Base-by-base conservation (phyloP, 202 grass and related monocot species). In the Hordeum pubiflorum region DNA sequence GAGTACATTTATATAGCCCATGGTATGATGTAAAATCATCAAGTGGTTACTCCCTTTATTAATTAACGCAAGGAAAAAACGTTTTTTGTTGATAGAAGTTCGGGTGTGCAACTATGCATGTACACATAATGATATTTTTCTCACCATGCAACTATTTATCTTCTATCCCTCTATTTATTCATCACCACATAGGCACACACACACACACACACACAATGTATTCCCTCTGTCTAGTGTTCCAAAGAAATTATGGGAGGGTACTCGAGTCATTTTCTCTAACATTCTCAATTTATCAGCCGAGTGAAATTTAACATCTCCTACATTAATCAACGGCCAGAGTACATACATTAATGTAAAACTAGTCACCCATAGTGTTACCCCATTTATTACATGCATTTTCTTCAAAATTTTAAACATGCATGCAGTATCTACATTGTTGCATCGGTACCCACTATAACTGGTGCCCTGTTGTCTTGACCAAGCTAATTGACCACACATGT, bases 331-430 rank as follows among this genome's bases (percentile, higher is more conserved):
- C 10, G 10, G n/a, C 9, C 10, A 22, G 7, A 39, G 14, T 38
- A 85, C 37, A 62, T 52, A 72, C 8, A 69, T 52, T 39, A 5
- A 33, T 76, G 29, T 59, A 76, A 69, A 81, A 32, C 40, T 79
- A 18, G 41, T 12, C 22, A 41, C 40, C 22, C 10, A 79, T 24
- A 65, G 32, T 60, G 40, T 39, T 62, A n/a, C 36, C 26, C n/a
- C 21, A 69, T 76, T 74, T 50, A 76, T 48, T 60, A 20, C 15
- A 50, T 39, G 38, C 33, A 62, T 56, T 63, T 20, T 82, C 52
- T 78, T 38, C 41, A 50, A 69, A 43, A 14, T 27, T 39, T 63
- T 63, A 61, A 60, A 12, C 54, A 29, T 72, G 82, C 29, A 82
- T 65, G 13, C 10, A 75, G 21, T 26, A 6, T 29, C 6, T 66